Conservation (phyloP, 371 early-diverging fungal species). For the Rhizopus delemar region DNA sequence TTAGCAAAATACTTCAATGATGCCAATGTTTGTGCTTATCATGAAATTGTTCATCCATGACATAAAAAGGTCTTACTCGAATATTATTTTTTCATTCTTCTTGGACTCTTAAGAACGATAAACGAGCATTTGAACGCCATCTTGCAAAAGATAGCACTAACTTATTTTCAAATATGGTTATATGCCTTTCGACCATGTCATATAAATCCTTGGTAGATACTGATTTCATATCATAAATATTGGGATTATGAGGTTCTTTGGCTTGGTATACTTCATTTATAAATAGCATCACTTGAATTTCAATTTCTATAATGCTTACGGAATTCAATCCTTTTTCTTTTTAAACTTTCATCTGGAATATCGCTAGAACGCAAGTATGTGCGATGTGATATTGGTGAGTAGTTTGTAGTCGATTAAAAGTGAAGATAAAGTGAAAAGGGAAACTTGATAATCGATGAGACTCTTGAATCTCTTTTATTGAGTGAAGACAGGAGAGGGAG, state of each 20-base stretch:
- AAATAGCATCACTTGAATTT: slow-evolving; percentile 8
- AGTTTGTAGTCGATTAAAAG: too few relatives aligned
- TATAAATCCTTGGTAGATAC: slow-evolving; percentile 2
- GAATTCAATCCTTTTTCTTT: background rate
- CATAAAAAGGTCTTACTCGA: slow-evolving; percentile 1
- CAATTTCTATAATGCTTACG: background rate
- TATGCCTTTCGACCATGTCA: slow-evolving; percentile 6
- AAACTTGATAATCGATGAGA: too few relatives aligned
- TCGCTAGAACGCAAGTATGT: too few relatives aligned
- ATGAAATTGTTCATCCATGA: slow-evolving; percentile 10
- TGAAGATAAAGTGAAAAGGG: too few relatives aligned
- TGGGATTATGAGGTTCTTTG: slow-evolving; percentile 1
- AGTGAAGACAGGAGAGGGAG: too few relatives aligned
- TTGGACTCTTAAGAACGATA: slow-evolving; percentile 11
- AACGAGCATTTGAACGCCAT: slow-evolving; percentile 12
- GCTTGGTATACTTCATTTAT: slow-evolving; percentile 7
- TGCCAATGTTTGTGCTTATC: slow-evolving; percentile 13
- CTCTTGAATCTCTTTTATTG: too few relatives aligned
- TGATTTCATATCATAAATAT: slow-evolving; percentile 3
- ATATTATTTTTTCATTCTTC: slow-evolving; percentile 8
- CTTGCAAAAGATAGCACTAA: slow-evolving; percentile 10
- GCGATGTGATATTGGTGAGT: too few relatives aligned
- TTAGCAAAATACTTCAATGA: slow-evolving; percentile 13
- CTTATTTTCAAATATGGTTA: slow-evolving; percentile 9
- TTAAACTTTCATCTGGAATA: too few relatives aligned